Evolutionary conservation across 345 rosid species (phyloP).

Genomic region (Garcia nutans): DNA sequence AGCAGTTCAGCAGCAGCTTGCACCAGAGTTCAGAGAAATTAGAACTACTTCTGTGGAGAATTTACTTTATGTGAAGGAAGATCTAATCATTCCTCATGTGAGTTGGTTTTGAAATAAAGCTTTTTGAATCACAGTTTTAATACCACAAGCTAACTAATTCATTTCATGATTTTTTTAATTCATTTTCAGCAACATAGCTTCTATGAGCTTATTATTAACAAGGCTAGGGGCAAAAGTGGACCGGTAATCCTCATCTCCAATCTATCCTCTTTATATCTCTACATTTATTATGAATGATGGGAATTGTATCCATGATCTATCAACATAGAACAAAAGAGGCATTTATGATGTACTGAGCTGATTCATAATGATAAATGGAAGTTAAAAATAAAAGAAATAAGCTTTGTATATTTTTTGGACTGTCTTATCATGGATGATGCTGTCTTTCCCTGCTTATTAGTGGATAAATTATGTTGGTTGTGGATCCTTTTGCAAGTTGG

Average conservation of each 20-base stretch:
- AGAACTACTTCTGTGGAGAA: constrained; percentile 93
- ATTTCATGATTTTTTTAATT: constrained; percentile 4
- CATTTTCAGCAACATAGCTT: constrained; percentile 93
- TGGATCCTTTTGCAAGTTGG: not conserved
- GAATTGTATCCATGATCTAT: not conserved
- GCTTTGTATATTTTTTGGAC: not conserved
- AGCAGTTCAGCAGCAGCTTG: constrained; percentile 94
- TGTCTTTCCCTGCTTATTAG: not conserved
- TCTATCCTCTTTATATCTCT: not conserved
- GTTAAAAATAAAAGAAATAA: not conserved
- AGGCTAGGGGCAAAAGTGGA: constrained; percentile 99
- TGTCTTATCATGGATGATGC: not conserved
- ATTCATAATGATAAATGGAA: not conserved
- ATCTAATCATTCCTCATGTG: constrained; percentile 95
- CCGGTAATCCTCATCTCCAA: constrained; percentile 56
- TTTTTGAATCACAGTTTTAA: not conserved
- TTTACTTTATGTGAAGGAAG: constrained; percentile 95
- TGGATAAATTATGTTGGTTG: not conserved
- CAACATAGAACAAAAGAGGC: not conserved
- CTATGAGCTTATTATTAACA: constrained; percentile 91
- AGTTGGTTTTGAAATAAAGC: constrained; percentile 30
- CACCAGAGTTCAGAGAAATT: constrained; percentile 96
- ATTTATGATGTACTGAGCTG: not conserved
- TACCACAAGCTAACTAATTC: constrained; percentile 10
- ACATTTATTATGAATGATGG: not conserved